A percentile compares a stretch with the other conserved stretches of the same genome.
These are phyloP conservation scores for Penicillium sclerotigenum DNA, from an alignment of 2,329 filamentous ascomycete genomes.

Conservation along the genomic window DNA sequence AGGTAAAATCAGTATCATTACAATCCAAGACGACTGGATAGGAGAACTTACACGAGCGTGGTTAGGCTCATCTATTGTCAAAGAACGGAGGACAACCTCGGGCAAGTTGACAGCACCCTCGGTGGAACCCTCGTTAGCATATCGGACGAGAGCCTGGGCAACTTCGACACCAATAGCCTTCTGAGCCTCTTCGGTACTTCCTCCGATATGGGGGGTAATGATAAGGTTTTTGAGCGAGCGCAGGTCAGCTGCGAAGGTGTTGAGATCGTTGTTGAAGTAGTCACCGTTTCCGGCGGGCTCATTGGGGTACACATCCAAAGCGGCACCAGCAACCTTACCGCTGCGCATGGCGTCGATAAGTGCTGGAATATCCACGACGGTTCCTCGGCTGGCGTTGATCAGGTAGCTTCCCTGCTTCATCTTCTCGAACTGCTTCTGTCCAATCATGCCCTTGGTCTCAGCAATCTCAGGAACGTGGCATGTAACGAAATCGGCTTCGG, in stretches of 20 bases:
- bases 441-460: constrained; percentile 92
- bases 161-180: constrained; percentile 95
- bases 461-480: constrained; percentile 90
- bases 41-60: constrained; percentile 66
- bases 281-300: constrained; percentile 93
- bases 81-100: constrained; percentile 85
- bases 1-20: background rate
- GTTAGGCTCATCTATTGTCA: constrained; percentile 84
- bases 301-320: constrained; percentile 92
- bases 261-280: constrained; percentile 84
- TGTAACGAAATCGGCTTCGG: constrained; percentile 84
- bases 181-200: constrained; percentile 96
- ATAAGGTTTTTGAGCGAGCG: constrained; percentile 86
- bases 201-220: constrained; percentile 93
- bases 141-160: constrained; percentile 78
- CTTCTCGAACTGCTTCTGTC: constrained; percentile 69
- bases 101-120: constrained; percentile 93
- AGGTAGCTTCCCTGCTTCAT: constrained; percentile 95
- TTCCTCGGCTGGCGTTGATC: constrained; percentile 93
- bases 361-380: constrained; percentile 88
- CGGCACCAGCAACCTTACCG: constrained; percentile 87
- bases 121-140: constrained; percentile 93
- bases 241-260: constrained; percentile 81
- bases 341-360: constrained; percentile 81
- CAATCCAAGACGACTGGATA: background rate